Percentiles rank a stretch among this genome's conserved stretches.
These are phyloP conservation scores for Coemansia nantahalensis DNA, from an alignment of 192 early-diverging fungal genomes.

Conservation along the genomic window DNA sequence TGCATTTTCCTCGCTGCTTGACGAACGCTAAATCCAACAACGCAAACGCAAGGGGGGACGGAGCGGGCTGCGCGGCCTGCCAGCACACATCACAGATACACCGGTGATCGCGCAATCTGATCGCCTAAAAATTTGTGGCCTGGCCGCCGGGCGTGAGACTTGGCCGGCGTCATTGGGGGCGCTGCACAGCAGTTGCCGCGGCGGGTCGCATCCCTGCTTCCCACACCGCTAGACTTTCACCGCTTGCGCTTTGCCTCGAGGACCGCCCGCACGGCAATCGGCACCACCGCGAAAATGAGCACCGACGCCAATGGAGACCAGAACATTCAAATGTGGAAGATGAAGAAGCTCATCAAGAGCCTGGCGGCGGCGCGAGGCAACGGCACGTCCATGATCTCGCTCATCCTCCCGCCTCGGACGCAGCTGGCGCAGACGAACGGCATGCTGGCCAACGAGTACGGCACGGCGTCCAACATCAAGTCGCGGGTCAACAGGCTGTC, in stretches of 20 bases:
- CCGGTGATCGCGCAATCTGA: no score
- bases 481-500: conserved; percentile 98
- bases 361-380: conserved; percentile 92
- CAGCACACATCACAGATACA: no score
- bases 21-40: neutral
- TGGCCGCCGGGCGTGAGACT: no score
- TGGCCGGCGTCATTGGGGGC: no score
- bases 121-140: no score
- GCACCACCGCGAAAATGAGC: conserved; percentile 16
- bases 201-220: no score
- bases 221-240: no score
- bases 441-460: conserved; percentile 98
- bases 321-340: conserved; percentile 96
- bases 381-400: conserved; percentile 99
- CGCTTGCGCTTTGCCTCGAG: no score
- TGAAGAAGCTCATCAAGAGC: conserved; percentile 98
- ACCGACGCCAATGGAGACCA: conserved; percentile 61
- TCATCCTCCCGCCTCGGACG: conserved; percentile 90
- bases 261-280: no score
- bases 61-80: no score
- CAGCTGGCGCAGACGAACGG: conserved; percentile 86
- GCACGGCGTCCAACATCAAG: conserved; percentile 99
- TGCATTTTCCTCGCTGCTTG: conserved; percentile 11
- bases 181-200: no score
- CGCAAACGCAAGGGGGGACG: neutral